Evolutionary conservation across 2,329 filamentous ascomycete species (phyloP).

Genomic region (Cadophora luteo-olivacea): DNA sequence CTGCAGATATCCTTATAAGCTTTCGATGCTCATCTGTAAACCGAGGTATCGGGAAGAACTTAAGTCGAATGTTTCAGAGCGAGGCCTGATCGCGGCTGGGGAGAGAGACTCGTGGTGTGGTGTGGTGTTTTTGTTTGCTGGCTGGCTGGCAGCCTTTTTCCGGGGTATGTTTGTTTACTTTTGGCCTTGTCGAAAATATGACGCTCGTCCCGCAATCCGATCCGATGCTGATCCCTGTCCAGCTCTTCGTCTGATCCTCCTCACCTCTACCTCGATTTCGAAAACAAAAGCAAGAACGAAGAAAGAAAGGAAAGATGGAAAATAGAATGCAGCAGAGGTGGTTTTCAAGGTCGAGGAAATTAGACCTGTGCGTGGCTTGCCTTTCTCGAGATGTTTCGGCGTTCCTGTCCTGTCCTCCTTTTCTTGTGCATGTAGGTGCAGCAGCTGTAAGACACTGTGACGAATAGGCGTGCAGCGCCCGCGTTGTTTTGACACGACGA

Average conservation of each 20-base stretch:
- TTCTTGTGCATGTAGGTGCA: conserved; percentile 1
- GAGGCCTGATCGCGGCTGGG: neutral
- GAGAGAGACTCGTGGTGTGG: neutral
- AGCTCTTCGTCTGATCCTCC: neutral
- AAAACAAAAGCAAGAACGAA: neutral
- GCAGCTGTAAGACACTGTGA: conserved; percentile 11
- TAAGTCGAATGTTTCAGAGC: neutral
- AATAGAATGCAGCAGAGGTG: neutral
- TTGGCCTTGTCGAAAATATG: conserved; percentile 9
- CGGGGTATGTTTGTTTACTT: conserved; percentile 11
- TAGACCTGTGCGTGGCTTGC: conserved; percentile 1
- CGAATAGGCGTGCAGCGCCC: conserved; percentile 4
- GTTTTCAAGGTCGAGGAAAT: conserved; percentile 1
- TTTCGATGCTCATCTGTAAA: conserved; percentile 17
- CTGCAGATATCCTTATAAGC: conserved; percentile 13
- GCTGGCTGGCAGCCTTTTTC: neutral
- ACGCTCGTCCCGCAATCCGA: conserved; percentile 13
- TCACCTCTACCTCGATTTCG: neutral
- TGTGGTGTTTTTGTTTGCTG: conserved; percentile 19
- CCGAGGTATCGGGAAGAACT: neutral
- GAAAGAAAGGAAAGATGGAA: neutral
- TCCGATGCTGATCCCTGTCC: conserved; percentile 19
- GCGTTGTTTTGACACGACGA: conserved; percentile 15
- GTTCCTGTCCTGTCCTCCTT: conserved; percentile 7
- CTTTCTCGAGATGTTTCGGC: neutral